phyloP scores from a whole-genome alignment of 2,329 filamentous ascomycete species.

The Fusarium tricinctum region DNA sequence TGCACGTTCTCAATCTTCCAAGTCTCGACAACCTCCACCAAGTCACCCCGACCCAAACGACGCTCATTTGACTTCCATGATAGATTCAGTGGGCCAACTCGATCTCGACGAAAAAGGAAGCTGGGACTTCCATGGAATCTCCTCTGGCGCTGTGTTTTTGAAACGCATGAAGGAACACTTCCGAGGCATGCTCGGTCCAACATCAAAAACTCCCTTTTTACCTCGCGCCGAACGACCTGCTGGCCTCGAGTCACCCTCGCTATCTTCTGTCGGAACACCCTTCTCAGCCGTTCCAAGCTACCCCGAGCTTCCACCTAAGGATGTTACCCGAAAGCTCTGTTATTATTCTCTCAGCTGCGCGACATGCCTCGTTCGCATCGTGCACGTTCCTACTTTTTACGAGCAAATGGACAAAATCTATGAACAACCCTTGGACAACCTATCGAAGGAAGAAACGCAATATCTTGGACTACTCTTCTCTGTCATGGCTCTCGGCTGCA shows the following conservation, averaged over 20 bases:
- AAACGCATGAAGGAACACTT: conserved; percentile 90
- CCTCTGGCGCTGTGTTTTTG: conserved; percentile 91
- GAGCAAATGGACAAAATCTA: conserved; percentile 83
- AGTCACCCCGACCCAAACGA: conserved; percentile 67
- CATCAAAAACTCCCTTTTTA: conserved; percentile 71
- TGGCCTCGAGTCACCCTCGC: conserved; percentile 78
- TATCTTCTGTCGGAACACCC: conserved; percentile 73
- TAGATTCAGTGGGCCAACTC: conserved; percentile 89
- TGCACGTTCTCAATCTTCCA: conserved; percentile 61
- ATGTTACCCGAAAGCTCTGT: conserved; percentile 67
- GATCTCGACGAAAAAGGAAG: conserved; percentile 92
- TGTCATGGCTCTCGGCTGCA: conserved; percentile 78
- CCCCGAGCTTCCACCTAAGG: conserved; percentile 77
- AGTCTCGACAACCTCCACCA: conserved; percentile 53
- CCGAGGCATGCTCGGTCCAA: conserved; percentile 78
- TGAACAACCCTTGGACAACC: conserved; percentile 73
- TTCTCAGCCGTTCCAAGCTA: conserved; percentile 66
- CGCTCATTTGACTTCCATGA: conserved; percentile 90
- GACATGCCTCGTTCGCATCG: conserved; percentile 74
- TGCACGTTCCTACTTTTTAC: conserved; percentile 87
- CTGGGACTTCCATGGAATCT: conserved; percentile 95
- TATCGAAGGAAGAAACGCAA: conserved; percentile 73
- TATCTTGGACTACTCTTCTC: conserved; percentile 80
- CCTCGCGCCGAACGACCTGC: conserved; percentile 63
- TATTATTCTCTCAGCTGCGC: conserved; percentile 70